Evolutionary conservation across 164 flowering plant species (phyloP).

Genomic region (Cinnamomum chago): DNA sequence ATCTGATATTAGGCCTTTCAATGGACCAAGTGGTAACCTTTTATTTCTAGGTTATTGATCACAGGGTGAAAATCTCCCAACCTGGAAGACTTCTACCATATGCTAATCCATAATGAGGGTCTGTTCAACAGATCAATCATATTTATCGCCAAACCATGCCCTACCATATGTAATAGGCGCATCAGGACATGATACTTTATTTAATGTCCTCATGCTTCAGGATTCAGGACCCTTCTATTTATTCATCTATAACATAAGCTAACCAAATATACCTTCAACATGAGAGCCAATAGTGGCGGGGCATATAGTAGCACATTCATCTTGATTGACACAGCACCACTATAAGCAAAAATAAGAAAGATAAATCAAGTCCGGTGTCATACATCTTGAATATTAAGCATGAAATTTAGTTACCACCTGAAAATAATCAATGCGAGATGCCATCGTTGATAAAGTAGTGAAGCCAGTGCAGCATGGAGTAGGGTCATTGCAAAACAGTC

Average conservation of each 20-base stretch:
- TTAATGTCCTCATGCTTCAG: not conserved
- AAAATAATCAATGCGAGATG: conserved; percentile 75
- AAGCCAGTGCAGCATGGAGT: conserved; percentile 69
- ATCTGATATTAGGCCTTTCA: not conserved
- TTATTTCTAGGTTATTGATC: not conserved
- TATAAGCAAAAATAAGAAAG: conserved; percentile 26
- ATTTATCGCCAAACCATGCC: not conserved
- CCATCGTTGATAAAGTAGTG: conserved; percentile 65
- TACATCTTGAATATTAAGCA: not conserved
- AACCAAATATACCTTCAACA: conserved; percentile 60
- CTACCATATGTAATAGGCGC: not conserved
- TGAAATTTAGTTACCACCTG: conserved; percentile 45
- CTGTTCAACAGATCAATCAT: not conserved
- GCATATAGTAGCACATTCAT: conserved; percentile 96
- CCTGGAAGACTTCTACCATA: not conserved
- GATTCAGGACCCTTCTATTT: not conserved
- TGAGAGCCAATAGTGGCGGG: conserved; percentile 65
- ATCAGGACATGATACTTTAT: not conserved
- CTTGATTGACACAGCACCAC: conserved; percentile 90
- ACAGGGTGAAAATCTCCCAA: not conserved
- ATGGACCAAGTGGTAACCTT: too few relatives aligned
- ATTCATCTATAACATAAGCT: not conserved
- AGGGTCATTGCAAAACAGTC: conserved; percentile 89
- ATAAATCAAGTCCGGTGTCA: conserved; percentile 7
- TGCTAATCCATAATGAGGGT: not conserved